Evolutionary conservation across 306 rosid species (phyloP).

Genomic region (Malus orientalis): DNA sequence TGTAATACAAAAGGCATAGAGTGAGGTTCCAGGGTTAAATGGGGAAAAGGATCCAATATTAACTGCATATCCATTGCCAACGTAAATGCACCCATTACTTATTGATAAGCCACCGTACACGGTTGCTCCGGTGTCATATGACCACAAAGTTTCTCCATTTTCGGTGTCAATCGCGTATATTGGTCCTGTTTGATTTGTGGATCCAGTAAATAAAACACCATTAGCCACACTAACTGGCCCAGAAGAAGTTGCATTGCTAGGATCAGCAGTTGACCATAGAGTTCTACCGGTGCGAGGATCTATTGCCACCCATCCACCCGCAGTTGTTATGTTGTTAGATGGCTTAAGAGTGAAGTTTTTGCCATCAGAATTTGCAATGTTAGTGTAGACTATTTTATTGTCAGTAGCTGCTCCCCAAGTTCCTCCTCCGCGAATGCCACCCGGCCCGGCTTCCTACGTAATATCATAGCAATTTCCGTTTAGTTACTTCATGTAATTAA

Average conservation of each 20-base stretch:
- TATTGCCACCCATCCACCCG: conserved; percentile 56
- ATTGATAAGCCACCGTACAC: conserved; percentile 57
- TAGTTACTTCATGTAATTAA: no score
- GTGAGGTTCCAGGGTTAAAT: not conserved
- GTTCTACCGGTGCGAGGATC: conserved; percentile 31
- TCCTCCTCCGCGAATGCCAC: conserved; percentile 37
- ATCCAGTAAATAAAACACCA: conserved; percentile 40
- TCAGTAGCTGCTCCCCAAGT: conserved; percentile 58
- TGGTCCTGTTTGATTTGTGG: conserved; percentile 24
- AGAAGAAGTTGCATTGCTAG: conserved; percentile 4
- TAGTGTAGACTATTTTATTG: conserved; percentile 40
- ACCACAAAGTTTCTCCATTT: conserved; percentile 39
- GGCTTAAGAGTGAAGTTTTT: conserved; percentile 41
- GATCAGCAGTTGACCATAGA: conserved; percentile 40
- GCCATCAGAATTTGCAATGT: conserved; percentile 23
- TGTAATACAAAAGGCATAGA: not conserved
- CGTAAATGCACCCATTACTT: conserved; percentile 45
- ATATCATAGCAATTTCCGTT: not conserved
- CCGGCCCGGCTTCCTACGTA: conserved; percentile 49
- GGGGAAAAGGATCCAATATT: no score
- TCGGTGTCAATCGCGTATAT: conserved; percentile 29
- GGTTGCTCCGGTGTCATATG: conserved; percentile 22
- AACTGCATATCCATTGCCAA: conserved; percentile 15
- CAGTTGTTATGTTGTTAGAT: conserved; percentile 20
- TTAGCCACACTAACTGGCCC: conserved; percentile 56